Conservation (phyloP, 208 protist genomes). For the Crithidia bombi region DNA sequence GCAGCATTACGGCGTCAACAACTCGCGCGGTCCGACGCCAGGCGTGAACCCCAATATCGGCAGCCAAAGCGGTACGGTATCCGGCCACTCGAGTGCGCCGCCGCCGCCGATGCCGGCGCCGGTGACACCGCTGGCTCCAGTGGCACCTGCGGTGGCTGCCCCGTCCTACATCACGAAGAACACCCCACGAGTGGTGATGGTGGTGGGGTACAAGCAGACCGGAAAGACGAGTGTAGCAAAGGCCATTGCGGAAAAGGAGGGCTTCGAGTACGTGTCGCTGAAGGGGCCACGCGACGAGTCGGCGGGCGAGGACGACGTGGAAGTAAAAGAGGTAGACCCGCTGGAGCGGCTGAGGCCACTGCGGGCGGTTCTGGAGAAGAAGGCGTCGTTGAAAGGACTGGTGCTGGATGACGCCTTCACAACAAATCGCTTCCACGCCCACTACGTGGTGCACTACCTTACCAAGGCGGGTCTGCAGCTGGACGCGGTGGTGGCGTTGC, state of each 20-base stretch:
- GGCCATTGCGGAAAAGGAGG: constrained; percentile 50
- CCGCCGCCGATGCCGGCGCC: constrained; percentile 10
- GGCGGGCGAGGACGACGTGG: constrained; percentile 22
- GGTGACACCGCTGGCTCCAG: constrained; percentile 9
- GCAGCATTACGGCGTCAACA: constrained; percentile 18
- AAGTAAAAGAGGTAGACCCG: constrained; percentile 17
- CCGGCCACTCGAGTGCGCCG: constrained; percentile 19
- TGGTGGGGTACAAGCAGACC: constrained; percentile 68
- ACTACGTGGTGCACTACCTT: constrained; percentile 75
- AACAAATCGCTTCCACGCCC: constrained; percentile 71
- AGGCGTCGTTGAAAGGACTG: constrained; percentile 56
- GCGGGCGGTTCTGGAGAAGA: constrained; percentile 44
- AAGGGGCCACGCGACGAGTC: constrained; percentile 18
- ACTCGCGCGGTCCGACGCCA: constrained; percentile 15
- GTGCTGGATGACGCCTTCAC: constrained; percentile 84
- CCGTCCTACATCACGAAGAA: constrained; percentile 43
- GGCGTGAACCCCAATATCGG: constrained; percentile 6
- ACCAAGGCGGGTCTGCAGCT: constrained; percentile 59
- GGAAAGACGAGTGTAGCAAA: constrained; percentile 80
- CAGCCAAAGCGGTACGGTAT: constrained; percentile 13
- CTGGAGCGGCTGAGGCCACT: constrained; percentile 46
- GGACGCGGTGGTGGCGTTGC: constrained; percentile 63
- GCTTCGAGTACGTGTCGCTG: constrained; percentile 77
- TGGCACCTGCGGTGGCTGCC: constrained; percentile 6
- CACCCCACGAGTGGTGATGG: constrained; percentile 69